Evolutionary conservation across 106 monocot genomes (phyloP).

Genomic region (Platanthera zijinensis): DNA sequence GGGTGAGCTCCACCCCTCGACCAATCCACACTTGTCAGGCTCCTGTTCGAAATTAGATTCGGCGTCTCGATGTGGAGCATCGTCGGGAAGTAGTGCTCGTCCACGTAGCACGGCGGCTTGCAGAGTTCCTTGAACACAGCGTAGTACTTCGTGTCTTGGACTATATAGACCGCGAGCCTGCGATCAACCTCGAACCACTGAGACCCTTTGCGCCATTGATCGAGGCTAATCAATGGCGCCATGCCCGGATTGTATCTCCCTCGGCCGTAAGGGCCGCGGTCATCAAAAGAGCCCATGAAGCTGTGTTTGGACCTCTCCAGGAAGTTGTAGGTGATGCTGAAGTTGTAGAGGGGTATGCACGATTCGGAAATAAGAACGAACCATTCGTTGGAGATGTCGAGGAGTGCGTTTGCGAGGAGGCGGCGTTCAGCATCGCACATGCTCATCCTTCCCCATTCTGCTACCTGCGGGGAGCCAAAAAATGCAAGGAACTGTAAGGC

Average conservation of each 20-base stretch:
- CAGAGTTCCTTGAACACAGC: slow-evolving; percentile 45
- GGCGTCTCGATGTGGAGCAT: slow-evolving; percentile 48
- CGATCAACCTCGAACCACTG: slow-evolving; percentile 65
- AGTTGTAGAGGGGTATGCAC: slow-evolving; percentile 63
- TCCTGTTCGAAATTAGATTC: slow-evolving; percentile 33
- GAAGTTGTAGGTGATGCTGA: slow-evolving; percentile 42
- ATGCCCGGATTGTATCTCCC: slow-evolving; percentile 42
- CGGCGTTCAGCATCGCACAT: slow-evolving; percentile 66
- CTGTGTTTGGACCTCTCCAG: slow-evolving; percentile 35
- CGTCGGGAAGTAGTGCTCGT: slow-evolving; percentile 75
- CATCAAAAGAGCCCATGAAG: slow-evolving; percentile 41
- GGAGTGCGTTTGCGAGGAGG: slow-evolving; percentile 70
- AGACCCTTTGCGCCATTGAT: slow-evolving; percentile 64
- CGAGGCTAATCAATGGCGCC: slow-evolving; percentile 36
- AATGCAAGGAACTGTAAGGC: neutral
- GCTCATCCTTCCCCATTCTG: slow-evolving; percentile 60
- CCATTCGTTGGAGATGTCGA: slow-evolving; percentile 53
- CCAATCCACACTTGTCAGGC: slow-evolving; percentile 41
- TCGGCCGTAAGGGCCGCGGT: slow-evolving; percentile 33
- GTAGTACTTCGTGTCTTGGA: slow-evolving; percentile 45
- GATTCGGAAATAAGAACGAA: slow-evolving; percentile 67
- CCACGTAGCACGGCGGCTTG: slow-evolving; percentile 47
- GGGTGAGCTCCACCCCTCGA: slow-evolving; percentile 60
- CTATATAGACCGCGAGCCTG: slow-evolving; percentile 24
- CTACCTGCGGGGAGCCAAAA: slow-evolving; percentile 15